These are phyloP conservation scores for Dryas drummondii DNA, from an alignment of 306 rosid species.

Conservation along the genomic window DNA sequence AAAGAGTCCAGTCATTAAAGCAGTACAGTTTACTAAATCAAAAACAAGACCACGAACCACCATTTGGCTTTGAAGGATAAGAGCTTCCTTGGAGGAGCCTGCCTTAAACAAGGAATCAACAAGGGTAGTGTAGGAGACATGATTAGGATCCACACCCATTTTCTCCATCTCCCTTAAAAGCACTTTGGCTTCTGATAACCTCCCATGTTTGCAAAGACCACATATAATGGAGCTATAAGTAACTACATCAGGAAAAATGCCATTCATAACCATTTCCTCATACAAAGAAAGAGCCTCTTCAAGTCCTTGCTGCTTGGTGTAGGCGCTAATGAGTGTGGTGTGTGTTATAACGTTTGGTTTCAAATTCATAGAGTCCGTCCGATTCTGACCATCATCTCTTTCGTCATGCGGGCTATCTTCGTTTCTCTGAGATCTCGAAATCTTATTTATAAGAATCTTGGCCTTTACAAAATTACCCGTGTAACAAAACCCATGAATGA, in stretches of 20 bases:
- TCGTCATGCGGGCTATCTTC: slow-evolving; percentile 24
- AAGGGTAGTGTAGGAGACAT: slow-evolving; percentile 65
- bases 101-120: slow-evolving; percentile 61
- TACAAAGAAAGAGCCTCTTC: slow-evolving; percentile 65
- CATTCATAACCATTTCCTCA: slow-evolving; percentile 68
- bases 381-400: slow-evolving; percentile 21
- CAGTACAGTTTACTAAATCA: slow-evolving; percentile 66
- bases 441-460: slow-evolving; percentile 41
- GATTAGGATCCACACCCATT: slow-evolving; percentile 69
- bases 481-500: slow-evolving; percentile 62
- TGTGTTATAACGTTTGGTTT: slow-evolving; percentile 59
- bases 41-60: slow-evolving; percentile 65
- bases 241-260: slow-evolving; percentile 70
- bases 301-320: slow-evolving; percentile 45
- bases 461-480: slow-evolving; percentile 51
- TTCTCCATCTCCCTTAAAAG: slow-evolving; percentile 73
- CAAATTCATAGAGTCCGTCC: slow-evolving; percentile 27
- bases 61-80: slow-evolving; percentile 64
- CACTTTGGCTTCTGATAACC: slow-evolving; percentile 57
- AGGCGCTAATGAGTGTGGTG: slow-evolving; percentile 61
- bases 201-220: slow-evolving; percentile 79
- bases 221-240: slow-evolving; percentile 59
- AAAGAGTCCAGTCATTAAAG: slow-evolving; percentile 76
- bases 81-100: slow-evolving; percentile 61
- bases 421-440: slow-evolving; percentile 36